phyloP scores from a whole-genome alignment of 1,284 basidiomycete species.

The Caloboletus firmus region DNA sequence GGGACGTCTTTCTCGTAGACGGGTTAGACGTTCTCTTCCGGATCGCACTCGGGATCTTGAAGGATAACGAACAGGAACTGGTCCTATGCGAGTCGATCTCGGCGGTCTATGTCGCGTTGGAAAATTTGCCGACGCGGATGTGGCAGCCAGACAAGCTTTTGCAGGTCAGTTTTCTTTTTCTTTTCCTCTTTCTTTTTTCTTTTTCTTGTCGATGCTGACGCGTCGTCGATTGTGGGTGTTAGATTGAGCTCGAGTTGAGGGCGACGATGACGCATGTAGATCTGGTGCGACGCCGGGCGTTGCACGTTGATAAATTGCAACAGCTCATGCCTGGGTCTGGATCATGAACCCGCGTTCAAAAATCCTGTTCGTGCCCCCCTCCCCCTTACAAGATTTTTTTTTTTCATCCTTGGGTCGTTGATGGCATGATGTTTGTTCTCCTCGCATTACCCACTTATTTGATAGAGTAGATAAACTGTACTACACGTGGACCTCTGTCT shows the following conservation, averaged over 20 bases:
- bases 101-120: constrained; percentile 83
- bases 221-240: too few relatives aligned
- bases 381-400: not conserved
- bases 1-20: constrained; percentile 96
- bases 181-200: not conserved
- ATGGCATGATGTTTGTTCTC: not conserved
- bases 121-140: constrained; percentile 85
- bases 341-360: not conserved
- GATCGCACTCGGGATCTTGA: constrained; percentile 84
- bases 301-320: constrained; percentile 53
- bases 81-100: constrained; percentile 80
- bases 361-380: too few relatives aligned
- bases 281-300: constrained; percentile 62
- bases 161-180: constrained; percentile 49
- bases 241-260: constrained; percentile 73
- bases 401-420: not conserved
- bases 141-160: constrained; percentile 91
- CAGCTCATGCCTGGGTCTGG: constrained; percentile 42
- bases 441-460: not conserved
- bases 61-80: constrained; percentile 80
- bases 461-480: constrained; percentile 16
- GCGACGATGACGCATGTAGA: constrained; percentile 66
- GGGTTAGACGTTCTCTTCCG: constrained; percentile 93
- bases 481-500: too few relatives aligned
- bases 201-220: not conserved